Percentiles rank a stretch among this genome's conserved stretches.
phyloP scores from a whole-genome alignment of 2,329 filamentous ascomycete species.

The Trichoderma oligosporum region DNA sequence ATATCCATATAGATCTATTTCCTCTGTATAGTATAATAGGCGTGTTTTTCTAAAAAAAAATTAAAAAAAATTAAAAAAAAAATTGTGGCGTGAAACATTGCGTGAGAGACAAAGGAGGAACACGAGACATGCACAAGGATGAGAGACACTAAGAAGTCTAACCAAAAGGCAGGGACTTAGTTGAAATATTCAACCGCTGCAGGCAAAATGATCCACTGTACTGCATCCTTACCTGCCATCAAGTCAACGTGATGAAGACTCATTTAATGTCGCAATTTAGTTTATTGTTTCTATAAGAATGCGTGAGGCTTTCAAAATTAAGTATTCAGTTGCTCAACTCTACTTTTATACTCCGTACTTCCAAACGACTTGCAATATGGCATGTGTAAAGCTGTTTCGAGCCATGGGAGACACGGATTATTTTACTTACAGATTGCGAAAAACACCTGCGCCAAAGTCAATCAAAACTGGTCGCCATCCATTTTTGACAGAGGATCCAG shows the following conservation, averaged over 20 bases:
- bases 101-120: conserved; percentile 14
- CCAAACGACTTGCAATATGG: no score
- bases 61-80: neutral
- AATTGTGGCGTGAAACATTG: conserved; percentile 14
- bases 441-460: neutral
- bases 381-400: no score
- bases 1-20: no score
- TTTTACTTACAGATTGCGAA: no score
- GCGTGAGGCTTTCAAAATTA: no score
- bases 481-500: neutral
- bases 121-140: conserved; percentile 10
- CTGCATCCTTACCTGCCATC: neutral
- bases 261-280: no score
- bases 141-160: conserved; percentile 4
- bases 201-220: neutral
- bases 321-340: no score
- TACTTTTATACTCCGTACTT: no score
- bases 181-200: neutral
- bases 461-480: neutral
- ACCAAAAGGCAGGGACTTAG: conserved; percentile 8
- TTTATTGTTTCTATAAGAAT: no score
- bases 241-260: no score
- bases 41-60: neutral
- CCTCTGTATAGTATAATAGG: no score
- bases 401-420: no score